Evolutionary conservation across 805 yeast genomes (phyloP).

Genomic region (Nakazawaea wickerhamii): DNA sequence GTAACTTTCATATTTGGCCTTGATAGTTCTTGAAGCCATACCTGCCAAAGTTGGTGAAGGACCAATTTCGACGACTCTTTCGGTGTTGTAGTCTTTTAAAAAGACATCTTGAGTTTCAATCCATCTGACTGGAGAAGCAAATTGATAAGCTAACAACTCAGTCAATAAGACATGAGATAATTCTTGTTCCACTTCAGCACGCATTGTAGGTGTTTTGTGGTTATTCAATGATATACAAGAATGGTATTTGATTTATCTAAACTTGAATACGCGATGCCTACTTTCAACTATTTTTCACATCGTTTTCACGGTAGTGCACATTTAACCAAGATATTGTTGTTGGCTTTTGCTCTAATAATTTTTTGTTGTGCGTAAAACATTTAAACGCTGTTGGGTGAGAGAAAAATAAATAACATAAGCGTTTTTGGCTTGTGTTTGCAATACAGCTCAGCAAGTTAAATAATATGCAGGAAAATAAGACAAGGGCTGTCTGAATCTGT

Average conservation of each 20-base stretch:
- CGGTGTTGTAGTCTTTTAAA: constrained; percentile 89
- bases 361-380: too few species aligned
- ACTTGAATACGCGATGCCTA: not conserved
- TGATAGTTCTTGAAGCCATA: constrained; percentile 95
- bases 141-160: constrained; percentile 96
- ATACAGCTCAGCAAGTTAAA: too few species aligned
- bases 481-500: too few species aligned
- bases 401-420: too few species aligned
- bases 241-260: not conserved
- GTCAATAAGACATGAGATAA: constrained; percentile 91
- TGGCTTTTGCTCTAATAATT: too few species aligned
- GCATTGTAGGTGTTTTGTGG: constrained; percentile 38
- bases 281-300: not conserved
- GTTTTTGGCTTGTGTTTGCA: too few species aligned
- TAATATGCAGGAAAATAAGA: too few species aligned
- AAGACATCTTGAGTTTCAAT: constrained; percentile 99
- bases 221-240: not conserved
- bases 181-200: constrained; percentile 96
- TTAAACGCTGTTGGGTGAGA: too few species aligned
- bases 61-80: constrained; percentile 96
- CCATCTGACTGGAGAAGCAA: constrained; percentile 99
- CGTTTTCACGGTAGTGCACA: not conserved
- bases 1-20: constrained; percentile 92
- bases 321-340: not conserved
- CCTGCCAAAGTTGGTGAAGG: constrained; percentile 99